phyloP scores from a whole-genome alignment of 108 stramenopile species.

The Schizochytrium sp. region DNA sequence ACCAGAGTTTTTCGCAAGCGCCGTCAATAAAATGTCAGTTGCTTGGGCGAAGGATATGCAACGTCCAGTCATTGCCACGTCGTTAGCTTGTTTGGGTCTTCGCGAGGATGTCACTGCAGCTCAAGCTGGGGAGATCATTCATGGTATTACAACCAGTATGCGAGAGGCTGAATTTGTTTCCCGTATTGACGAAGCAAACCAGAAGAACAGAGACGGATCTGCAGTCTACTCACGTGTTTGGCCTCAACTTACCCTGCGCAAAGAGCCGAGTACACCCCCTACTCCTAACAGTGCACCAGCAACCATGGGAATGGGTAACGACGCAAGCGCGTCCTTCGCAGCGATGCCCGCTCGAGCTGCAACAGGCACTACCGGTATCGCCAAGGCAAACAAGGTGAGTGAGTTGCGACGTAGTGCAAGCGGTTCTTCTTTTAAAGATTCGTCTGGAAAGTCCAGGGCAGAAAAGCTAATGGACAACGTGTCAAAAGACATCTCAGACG shows the following conservation, averaged over 20 bases:
- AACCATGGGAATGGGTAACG: too few species aligned
- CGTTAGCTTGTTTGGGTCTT: slow-evolving; percentile 10
- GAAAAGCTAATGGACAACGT: slow-evolving; percentile 19
- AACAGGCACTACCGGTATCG: too few species aligned
- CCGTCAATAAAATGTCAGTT: background rate
- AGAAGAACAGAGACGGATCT: background rate
- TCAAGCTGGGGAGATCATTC: slow-evolving; percentile 11
- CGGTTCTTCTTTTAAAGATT: background rate
- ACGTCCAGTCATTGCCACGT: slow-evolving; percentile 22
- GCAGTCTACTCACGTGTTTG: slow-evolving; percentile 27
- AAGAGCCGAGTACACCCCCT: background rate
- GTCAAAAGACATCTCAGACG: background rate
- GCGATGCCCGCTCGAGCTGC: too few species aligned
- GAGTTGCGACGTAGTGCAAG: too few species aligned
- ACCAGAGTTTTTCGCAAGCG: slow-evolving; percentile 23
- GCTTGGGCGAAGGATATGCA: background rate
- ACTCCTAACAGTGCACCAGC: background rate
- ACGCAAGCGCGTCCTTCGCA: too few species aligned
- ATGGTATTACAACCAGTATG: slow-evolving; percentile 21
- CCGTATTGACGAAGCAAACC: background rate
- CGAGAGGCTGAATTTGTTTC: background rate
- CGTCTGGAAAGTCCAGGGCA: background rate
- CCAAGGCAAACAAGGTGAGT: too few species aligned
- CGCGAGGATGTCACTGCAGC: slow-evolving; percentile 21
- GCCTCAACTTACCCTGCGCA: background rate